phyloP scores from a whole-genome alignment of 2,329 filamentous ascomycete genomes.

The Colletotrichum sp. region DNA sequence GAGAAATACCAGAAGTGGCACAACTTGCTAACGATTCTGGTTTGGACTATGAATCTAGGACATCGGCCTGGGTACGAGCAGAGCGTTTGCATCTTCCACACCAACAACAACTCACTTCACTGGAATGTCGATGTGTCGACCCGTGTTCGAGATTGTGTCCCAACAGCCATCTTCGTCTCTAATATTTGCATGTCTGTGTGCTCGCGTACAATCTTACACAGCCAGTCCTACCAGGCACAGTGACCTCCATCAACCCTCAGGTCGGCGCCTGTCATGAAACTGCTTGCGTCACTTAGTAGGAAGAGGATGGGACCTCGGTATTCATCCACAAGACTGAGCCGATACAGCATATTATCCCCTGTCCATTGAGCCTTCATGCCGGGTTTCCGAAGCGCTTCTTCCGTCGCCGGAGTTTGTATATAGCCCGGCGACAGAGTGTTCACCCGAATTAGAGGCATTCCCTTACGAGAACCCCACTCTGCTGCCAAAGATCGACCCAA shows the following conservation, averaged over 20 bases:
- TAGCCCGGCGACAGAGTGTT: constrained; percentile 61
- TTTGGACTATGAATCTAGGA: too few species aligned
- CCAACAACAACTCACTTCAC: too few species aligned
- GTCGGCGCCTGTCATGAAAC: constrained; percentile 44
- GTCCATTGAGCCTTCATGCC: constrained; percentile 32
- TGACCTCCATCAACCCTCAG: constrained; percentile 44
- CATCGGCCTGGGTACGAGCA: too few species aligned
- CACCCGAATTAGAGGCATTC: constrained; percentile 51
- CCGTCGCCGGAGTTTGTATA: constrained; percentile 48
- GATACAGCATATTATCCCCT: constrained; percentile 36
- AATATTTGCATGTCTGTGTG: too few species aligned
- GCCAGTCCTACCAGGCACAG: constrained; percentile 31
- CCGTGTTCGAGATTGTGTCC: too few species aligned
- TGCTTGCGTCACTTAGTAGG: constrained; percentile 38
- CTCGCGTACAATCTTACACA: too few species aligned
- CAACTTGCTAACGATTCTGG: too few species aligned
- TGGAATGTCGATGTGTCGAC: too few species aligned
- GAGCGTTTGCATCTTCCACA: too few species aligned
- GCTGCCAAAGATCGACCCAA: constrained; percentile 54
- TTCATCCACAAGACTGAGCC: constrained; percentile 36
- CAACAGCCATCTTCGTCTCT: too few species aligned
- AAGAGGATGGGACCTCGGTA: constrained; percentile 39
- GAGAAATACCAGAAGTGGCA: too few species aligned
- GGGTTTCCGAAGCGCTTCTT: constrained; percentile 31
- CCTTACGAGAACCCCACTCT: constrained; percentile 51